phyloP scores from a whole-genome alignment of 2,329 filamentous ascomycete genomes.

The Fusarium luffae region DNA sequence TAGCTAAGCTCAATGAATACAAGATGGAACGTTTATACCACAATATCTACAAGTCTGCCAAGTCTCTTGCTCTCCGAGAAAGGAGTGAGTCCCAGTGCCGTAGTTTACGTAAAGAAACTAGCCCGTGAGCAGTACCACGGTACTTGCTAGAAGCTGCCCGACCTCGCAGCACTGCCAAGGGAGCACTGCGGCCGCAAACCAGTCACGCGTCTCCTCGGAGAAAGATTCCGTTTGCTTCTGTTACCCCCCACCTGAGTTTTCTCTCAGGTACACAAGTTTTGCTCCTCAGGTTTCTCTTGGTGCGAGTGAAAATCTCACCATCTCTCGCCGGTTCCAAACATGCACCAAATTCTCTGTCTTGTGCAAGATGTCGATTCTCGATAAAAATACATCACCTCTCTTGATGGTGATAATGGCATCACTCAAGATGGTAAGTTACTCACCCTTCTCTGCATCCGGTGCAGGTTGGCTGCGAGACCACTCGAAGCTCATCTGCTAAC shows the following conservation, averaged over 20 bases:
- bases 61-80: neutral
- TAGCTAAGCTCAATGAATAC: neutral
- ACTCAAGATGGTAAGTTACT: neutral
- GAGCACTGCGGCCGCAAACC: neutral
- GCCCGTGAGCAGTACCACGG: neutral
- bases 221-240: neutral
- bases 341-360: neutral
- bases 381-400: neutral
- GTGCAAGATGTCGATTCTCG: neutral
- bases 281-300: neutral
- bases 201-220: neutral
- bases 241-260: neutral
- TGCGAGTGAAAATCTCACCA: neutral
- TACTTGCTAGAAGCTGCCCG: neutral
- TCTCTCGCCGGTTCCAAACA: neutral
- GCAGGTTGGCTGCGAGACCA: neutral
- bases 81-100: neutral
- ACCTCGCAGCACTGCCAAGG: neutral
- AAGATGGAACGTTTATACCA: accelerated
- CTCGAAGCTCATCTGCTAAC: neutral
- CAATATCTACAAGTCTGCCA: neutral
- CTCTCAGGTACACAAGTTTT: neutral
- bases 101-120: neutral
- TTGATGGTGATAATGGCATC: neutral
- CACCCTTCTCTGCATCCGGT: neutral